Percentiles rank a stretch among this genome's conserved stretches.
Evolutionary conservation across 2,329 filamentous ascomycete species (phyloP).

Genomic region (Gnomoniopsis smithogilvyi): DNA sequence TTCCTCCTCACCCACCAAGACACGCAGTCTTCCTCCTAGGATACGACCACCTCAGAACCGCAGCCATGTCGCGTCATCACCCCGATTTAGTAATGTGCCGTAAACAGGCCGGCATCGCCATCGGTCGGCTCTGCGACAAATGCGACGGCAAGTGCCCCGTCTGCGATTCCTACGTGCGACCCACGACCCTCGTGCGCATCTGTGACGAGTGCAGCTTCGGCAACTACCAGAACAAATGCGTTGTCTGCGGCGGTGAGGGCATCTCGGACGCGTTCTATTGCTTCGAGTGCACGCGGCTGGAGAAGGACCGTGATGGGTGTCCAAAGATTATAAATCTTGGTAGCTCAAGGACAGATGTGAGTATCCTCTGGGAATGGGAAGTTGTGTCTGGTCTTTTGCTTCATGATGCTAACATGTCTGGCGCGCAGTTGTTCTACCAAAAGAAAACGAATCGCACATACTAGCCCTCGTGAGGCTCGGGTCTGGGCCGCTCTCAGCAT

Average conservation of each 20-base stretch:
- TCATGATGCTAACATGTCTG: background rate
- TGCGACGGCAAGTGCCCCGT: conserved; percentile 99
- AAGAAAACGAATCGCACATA: conserved; percentile 64
- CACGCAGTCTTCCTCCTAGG: background rate
- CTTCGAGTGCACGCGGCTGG: conserved; percentile 94
- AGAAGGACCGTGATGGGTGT: conserved; percentile 96
- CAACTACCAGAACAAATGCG: conserved; percentile 99
- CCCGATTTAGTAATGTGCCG: conserved; percentile 99
- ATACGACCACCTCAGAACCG: background rate
- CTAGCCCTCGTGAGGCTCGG: conserved; percentile 47
- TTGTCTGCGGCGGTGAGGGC: conserved; percentile 96
- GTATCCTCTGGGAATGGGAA: conserved; percentile 21
- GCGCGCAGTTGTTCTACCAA: conserved; percentile 56
- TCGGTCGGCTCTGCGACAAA: conserved; percentile 98
- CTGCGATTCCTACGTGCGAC: conserved; percentile 97
- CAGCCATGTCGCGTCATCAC: conserved; percentile 85
- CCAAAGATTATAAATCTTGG: conserved; percentile 99
- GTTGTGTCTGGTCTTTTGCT: background rate
- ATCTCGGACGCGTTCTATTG: conserved; percentile 99
- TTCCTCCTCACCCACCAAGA: background rate
- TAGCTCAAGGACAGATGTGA: conserved; percentile 88
- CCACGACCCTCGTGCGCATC: conserved; percentile 94
- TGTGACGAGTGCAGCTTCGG: conserved; percentile 99
- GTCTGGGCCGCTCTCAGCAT: conserved; percentile 35
- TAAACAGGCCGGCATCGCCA: conserved; percentile 95